A percentile compares a stretch with the other conserved stretches of the same genome.
These are phyloP conservation scores for Mucor irregularis DNA, from an alignment of 371 early-diverging fungal species.

Conservation along the genomic window DNA sequence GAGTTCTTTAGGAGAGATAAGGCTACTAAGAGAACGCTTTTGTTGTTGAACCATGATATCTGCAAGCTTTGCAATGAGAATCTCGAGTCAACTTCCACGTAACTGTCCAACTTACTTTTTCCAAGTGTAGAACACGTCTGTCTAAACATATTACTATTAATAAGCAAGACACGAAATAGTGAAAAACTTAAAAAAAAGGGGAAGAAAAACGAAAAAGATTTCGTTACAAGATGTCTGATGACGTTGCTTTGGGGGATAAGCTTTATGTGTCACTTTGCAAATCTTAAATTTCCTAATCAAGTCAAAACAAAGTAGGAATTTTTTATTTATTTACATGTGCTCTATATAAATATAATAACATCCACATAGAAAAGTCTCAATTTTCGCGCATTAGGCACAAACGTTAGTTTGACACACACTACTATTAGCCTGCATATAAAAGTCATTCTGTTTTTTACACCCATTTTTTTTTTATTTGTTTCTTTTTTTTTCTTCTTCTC, in stretches of 20 bases:
- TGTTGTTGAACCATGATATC: conserved; percentile 2
- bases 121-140: conserved; percentile 5
- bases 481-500: neutral
- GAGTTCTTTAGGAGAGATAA: conserved; percentile 29
- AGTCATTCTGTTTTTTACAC: neutral
- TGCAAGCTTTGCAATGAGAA: neutral
- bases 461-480: neutral
- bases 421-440: neutral
- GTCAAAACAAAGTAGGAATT: too few relatives aligned
- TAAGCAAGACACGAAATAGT: neutral
- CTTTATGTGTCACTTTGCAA: neutral
- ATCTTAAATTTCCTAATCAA: conserved; percentile 1
- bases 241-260: neutral
- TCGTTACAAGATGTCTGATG: neutral
- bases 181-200: neutral
- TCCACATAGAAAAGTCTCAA: too few relatives aligned
- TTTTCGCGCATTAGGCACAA: too few relatives aligned
- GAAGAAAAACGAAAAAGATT: neutral
- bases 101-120: neutral
- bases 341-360: too few relatives aligned
- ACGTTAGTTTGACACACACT: too few relatives aligned
- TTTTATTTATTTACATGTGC: too few relatives aligned
- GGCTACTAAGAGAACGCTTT: conserved; percentile 23
- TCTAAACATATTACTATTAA: conserved; percentile 7
- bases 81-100: neutral